A percentile compares a stretch with the other conserved stretches of the same genome.
Evolutionary conservation across 768 basidiomycete genomes (phyloP).

Genomic region (Serendipita vermifera): DNA sequence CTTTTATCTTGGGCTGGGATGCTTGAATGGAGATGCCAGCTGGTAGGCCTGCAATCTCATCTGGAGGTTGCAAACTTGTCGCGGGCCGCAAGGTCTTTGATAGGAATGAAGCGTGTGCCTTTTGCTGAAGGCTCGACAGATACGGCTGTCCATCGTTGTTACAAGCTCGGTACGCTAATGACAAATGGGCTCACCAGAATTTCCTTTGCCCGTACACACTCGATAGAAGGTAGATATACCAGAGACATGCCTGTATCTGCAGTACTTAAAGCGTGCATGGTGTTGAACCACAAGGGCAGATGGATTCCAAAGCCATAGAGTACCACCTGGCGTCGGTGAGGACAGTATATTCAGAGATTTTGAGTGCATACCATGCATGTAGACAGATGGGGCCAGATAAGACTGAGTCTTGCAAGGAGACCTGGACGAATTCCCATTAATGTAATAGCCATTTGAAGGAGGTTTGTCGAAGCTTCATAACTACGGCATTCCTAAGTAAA

Average conservation of each 20-base stretch:
- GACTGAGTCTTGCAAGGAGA: background rate
- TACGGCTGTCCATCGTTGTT: conserved; percentile 3
- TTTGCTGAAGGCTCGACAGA: background rate
- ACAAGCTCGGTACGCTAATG: background rate
- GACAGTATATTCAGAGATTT: background rate
- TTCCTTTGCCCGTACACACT: background rate
- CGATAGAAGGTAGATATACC: background rate
- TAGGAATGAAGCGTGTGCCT: background rate
- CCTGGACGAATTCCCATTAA: background rate
- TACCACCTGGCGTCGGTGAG: background rate
- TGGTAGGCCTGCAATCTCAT: background rate
- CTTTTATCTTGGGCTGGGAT: too few relatives aligned
- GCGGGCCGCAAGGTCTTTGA: too few relatives aligned
- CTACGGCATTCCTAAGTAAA: background rate
- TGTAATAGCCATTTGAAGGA: background rate
- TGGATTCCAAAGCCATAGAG: conserved; percentile 6
- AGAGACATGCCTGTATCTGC: background rate
- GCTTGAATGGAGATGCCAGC: background rate
- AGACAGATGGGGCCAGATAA: conserved; percentile 3
- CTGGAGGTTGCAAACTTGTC: too few relatives aligned
- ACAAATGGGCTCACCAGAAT: background rate
- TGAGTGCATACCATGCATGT: background rate
- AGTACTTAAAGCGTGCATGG: background rate
- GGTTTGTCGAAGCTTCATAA: background rate
- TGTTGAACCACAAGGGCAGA: background rate